Base-by-base conservation (phyloP, 208 protist genomes). In the Acanthamoeba lugdunensis region DNA sequence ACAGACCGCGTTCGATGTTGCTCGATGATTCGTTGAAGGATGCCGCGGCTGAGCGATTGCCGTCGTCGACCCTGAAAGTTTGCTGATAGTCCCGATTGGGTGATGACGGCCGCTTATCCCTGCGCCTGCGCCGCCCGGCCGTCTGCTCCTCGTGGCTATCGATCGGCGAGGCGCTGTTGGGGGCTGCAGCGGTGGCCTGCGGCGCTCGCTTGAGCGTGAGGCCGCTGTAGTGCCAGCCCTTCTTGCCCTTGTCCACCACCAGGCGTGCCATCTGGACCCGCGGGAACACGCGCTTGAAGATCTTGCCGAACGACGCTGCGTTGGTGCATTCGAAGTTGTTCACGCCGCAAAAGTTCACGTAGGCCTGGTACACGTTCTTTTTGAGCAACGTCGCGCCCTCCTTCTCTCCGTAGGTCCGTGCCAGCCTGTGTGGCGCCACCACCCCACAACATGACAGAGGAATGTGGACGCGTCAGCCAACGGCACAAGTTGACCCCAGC, bases 171-270 rank as follows among this genome's bases (percentile, higher is more conserved):
- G 11, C 54, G 16, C 54, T 14, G 18, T 58, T 58, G 65, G 18
- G 2, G n/a, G 0, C 65, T n/a, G n/a, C 21, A 28, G 28, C 23
- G 6, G 13, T 48, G 45, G 45, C 65, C 16, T 58, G 54, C 18
- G 54, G 11, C 18, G 9, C 11, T 14, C 41, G 8, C 73, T 81
- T 81, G 73, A 81, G 37, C 37, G 73, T 30, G 41, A 81, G 73
- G 8, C 73, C 73, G 73, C 73, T 81, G 73, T 81, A 81, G 73
- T 81, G 30, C 73, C 73, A 81, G n/a, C 73, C 73, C 73, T 81
- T 81, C 41, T 81, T 81, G 73, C 73, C 73, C 73, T 81, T 81
- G 73, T 81, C 73, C 41, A 81, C 73, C 16, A 81, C 73, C 25
- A 81, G 37, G 37, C 73, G 28, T 21, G 73, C 73, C 73, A 81